Evolutionary conservation across 2,329 filamentous ascomycete genomes (phyloP).

Genomic region (Thermochaetoides dissita): DNA sequence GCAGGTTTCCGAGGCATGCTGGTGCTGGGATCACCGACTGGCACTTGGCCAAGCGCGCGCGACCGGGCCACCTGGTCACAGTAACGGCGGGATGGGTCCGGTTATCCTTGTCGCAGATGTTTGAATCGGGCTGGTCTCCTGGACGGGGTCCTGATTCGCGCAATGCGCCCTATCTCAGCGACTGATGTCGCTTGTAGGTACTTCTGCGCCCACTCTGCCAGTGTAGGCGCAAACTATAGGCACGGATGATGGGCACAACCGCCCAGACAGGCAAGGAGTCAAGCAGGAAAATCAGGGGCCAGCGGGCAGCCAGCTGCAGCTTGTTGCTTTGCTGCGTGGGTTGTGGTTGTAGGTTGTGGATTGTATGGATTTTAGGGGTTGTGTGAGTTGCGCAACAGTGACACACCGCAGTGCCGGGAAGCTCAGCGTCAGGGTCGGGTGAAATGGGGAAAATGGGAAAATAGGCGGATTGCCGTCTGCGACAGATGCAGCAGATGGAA

Average conservation of each 20-base stretch:
- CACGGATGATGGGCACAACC: no score
- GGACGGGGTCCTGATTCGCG: slow-evolving; percentile 19
- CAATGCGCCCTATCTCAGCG: neutral
- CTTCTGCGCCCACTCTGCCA: slow-evolving; percentile 15
- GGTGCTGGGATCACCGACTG: no score
- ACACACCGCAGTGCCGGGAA: slow-evolving; percentile 20
- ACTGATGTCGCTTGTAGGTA: no score
- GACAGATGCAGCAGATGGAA: slow-evolving; percentile 17
- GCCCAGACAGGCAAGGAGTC: no score
- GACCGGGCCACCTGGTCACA: slow-evolving; percentile 9
- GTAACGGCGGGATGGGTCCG: slow-evolving; percentile 6
- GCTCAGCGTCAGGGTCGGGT: slow-evolving; percentile 10
- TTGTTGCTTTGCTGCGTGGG: no score
- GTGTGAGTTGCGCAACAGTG: slow-evolving; percentile 17
- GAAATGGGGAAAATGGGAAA: slow-evolving; percentile 14
- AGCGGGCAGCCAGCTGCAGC: slow-evolving; percentile 3
- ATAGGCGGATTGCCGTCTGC: slow-evolving; percentile 23
- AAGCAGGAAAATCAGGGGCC: slow-evolving; percentile 13
- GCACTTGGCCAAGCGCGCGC: slow-evolving; percentile 6
- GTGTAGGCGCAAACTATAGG: no score
- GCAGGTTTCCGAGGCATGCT: slow-evolving; percentile 44
- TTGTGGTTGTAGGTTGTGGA: no score
- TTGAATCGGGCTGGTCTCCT: no score
- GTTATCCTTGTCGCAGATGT: no score
- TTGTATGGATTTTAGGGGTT: no score